Percentiles rank a stretch among this genome's conserved stretches.
These are phyloP conservation scores for Podaxis rugospora DNA, from an alignment of 768 basidiomycete species.

Conservation along the genomic window DNA sequence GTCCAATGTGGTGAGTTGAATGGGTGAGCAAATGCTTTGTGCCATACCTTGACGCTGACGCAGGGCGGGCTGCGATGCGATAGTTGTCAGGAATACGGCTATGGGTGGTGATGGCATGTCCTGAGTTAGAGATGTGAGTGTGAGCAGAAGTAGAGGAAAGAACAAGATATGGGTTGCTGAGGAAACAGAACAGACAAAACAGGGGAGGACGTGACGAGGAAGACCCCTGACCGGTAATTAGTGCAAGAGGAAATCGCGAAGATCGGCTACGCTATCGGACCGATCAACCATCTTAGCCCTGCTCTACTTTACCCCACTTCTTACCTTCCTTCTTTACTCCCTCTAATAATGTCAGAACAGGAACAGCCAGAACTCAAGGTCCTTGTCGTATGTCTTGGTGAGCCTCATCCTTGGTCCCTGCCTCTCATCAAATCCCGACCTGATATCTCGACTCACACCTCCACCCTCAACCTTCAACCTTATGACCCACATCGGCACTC, in stretches of 20 bases:
- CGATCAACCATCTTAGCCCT: no score
- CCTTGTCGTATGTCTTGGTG: constrained; percentile 70
- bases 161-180: background rate
- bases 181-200: background rate
- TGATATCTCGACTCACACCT: background rate
- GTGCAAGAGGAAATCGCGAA: background rate
- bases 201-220: background rate
- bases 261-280: constrained; percentile 4
- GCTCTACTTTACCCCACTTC: background rate
- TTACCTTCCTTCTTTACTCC: background rate
- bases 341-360: constrained; percentile 14
- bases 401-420: background rate
- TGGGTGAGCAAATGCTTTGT: no score
- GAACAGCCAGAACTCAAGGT: constrained; percentile 39
- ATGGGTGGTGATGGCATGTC: constrained; percentile 80
- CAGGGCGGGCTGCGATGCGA: constrained; percentile 73
- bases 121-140: background rate
- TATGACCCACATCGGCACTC: background rate
- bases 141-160: background rate
- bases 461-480: background rate
- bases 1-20: background rate
- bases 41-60: constrained; percentile 71
- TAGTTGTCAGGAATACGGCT: constrained; percentile 82
- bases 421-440: background rate
- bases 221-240: constrained; percentile 1